These are phyloP conservation scores for Phoma sp. DNA, from an alignment of 2,329 filamentous ascomycete genomes.

Conservation along the genomic window DNA sequence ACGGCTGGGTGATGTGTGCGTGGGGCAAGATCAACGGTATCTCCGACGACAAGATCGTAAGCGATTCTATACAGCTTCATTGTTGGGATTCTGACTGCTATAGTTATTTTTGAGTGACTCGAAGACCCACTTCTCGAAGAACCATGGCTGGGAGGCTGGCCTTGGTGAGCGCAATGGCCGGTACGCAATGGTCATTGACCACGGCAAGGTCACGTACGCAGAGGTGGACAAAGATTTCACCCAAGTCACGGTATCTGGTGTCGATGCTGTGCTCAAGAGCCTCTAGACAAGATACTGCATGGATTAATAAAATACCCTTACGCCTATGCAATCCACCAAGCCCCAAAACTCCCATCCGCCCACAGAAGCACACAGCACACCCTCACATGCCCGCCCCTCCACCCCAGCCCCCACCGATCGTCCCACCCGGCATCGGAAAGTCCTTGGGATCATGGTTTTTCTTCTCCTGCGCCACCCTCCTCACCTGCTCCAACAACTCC, in stretches of 20 bases:
- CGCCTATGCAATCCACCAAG: too few relatives aligned
- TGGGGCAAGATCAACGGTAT: constrained; percentile 3
- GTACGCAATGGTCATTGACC: not conserved
- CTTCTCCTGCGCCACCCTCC: constrained; percentile 34
- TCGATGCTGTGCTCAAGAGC: not conserved
- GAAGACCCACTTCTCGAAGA: not conserved
- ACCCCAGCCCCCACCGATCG: constrained; percentile 1
- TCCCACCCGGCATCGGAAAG: constrained; percentile 1
- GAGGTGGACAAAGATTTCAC: not conserved
- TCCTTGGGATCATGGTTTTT: constrained; percentile 19
- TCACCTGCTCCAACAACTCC: constrained; percentile 34
- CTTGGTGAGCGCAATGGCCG: not conserved
- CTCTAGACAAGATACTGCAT: not conserved
- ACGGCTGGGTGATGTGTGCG: constrained; percentile 1
- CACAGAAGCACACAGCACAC: too few relatives aligned
- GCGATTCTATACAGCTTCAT: not conserved
- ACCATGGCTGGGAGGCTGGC: constrained; percentile 1
- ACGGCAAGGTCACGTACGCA: constrained; percentile 4
- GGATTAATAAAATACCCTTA: too few relatives aligned
- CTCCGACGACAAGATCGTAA: constrained; percentile 1
- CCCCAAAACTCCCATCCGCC: too few relatives aligned
- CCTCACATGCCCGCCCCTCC: too few relatives aligned
- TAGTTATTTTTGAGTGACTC: constrained; percentile 3
- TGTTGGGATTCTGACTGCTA: not conserved
- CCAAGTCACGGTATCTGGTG: constrained; percentile 2